A percentile compares a stretch with the other conserved stretches of the same genome.
Evolutionary conservation across 1,139 yeast species (phyloP).

Genomic region (Pichia sp.): DNA sequence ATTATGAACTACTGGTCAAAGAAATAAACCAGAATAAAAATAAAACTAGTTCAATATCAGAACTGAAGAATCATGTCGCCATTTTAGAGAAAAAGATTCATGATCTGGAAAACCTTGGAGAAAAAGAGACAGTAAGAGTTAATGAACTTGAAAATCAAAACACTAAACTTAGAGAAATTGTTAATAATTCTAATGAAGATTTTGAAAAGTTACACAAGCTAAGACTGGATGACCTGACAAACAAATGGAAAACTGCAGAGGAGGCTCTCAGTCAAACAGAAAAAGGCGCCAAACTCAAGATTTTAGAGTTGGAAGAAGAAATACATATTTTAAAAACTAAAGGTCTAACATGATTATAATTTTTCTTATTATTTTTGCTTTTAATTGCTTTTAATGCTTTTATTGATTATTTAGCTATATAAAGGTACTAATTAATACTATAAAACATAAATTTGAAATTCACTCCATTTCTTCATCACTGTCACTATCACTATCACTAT

Average conservation of each 20-base stretch:
- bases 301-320: conserved; percentile 51
- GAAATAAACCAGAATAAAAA: neutral
- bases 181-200: conserved; percentile 3
- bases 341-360: too few relatives aligned
- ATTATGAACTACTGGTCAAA: conserved; percentile 2
- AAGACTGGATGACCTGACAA: conserved; percentile 55
- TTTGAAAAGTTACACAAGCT: conserved; percentile 30
- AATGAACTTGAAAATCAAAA: conserved; percentile 11
- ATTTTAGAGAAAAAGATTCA: conserved; percentile 4
- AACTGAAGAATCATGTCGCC: conserved; percentile 3
- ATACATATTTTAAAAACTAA: conserved; percentile 30
- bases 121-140: conserved; percentile 15
- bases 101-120: conserved; percentile 22
- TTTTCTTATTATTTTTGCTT: neutral
- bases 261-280: conserved; percentile 58
- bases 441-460: neutral
- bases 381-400: too few relatives aligned
- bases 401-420: too few relatives aligned
- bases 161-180: conserved; percentile 13
- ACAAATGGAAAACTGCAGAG: conserved; percentile 63
- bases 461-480: conserved; percentile 40
- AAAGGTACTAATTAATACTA: too few relatives aligned
- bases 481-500: conserved; percentile 44
- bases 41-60: neutral
- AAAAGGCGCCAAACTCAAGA: conserved; percentile 48